Evolutionary conservation across 2,329 filamentous ascomycete genomes (phyloP), one percentile per base, ranked within the genome.

Genomic region (Helicocarpus griseus): DNA sequence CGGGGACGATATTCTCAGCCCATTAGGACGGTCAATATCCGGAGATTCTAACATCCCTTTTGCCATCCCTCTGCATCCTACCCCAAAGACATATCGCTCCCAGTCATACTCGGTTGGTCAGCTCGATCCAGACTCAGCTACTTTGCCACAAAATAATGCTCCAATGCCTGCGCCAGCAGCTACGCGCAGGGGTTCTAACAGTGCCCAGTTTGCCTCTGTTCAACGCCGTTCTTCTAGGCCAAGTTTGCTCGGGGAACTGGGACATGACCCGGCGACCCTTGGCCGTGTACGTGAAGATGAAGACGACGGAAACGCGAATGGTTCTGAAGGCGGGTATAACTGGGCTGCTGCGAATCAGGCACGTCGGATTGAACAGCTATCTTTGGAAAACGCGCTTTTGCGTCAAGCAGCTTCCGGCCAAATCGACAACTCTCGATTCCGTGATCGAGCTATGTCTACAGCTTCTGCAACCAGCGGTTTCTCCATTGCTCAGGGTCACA

Each of bases 81-180:
- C 88, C 0, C 87, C 87, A 1, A 97, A 97, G 69, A 89, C 88
- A 1, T 93, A 95, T 61, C 84, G 93, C 40, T 98, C 93, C 5
- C 89, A 96, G 68, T 97, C 93, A 4, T 97, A 97, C 68, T 97
- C 91, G 0, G 91, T 95, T 45, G 90, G 90, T 4, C 90, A 96
- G 65, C 75, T 89, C 54, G 89, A 95, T 49, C 79, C 83, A 1
- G 87, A 91, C 53, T 62, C 64, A 21, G 49, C 67, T 14, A 62
- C 57, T 22, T 51, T 68, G 19, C 60, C 66, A 52, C 60, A 65
- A n/a, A 65, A 59, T 39, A 69, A 65, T 52, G 56, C 63, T 6
- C 54, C 60, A 38, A 53, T 55, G 19, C 57, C 64, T 19, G 60
- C 62, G 28, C 54, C 63, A 4, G 58, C 63, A 4, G 58, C 61